These are phyloP conservation scores for Suillus sp. DNA, from an alignment of 768 basidiomycete species.

Conservation along the genomic window DNA sequence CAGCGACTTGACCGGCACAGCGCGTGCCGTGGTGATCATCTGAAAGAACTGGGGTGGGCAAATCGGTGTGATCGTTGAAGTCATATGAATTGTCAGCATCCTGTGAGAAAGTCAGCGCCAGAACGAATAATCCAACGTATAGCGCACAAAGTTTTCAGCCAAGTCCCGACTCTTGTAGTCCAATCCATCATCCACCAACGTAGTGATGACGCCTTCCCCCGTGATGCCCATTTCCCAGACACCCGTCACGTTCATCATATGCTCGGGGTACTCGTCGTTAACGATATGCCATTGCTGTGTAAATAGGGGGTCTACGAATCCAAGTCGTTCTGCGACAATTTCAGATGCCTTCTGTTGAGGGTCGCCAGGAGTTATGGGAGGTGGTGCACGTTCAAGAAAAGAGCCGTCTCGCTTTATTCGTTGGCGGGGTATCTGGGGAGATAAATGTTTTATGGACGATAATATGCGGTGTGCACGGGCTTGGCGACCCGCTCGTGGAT, in stretches of 20 bases:
- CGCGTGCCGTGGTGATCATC: constrained; percentile 98
- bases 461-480: constrained; percentile 50
- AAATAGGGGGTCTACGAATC: constrained; percentile 82
- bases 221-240: constrained; percentile 92
- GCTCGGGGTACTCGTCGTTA: constrained; percentile 79
- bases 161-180: constrained; percentile 90
- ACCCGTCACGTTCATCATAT: constrained; percentile 90
- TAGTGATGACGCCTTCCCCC: constrained; percentile 83
- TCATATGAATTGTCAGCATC: constrained; percentile 89
- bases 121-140: background rate
- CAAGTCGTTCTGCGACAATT: constrained; percentile 58
- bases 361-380: constrained; percentile 45
- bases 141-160: constrained; percentile 80
- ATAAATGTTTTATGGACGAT: constrained; percentile 60
- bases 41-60: constrained; percentile 83
- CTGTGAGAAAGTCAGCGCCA: constrained; percentile 42
- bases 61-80: constrained; percentile 89
- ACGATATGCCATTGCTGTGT: constrained; percentile 91
- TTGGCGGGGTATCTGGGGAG: constrained; percentile 64
- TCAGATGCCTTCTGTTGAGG: constrained; percentile 38
- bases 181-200: constrained; percentile 93
- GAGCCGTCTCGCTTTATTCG: constrained; percentile 57
- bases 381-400: constrained; percentile 50
- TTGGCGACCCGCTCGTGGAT: constrained; percentile 20
- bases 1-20: constrained; percentile 96